Evolutionary conservation across 345 rosid genomes (phyloP).

Genomic region (Tarenaya hassleriana): DNA sequence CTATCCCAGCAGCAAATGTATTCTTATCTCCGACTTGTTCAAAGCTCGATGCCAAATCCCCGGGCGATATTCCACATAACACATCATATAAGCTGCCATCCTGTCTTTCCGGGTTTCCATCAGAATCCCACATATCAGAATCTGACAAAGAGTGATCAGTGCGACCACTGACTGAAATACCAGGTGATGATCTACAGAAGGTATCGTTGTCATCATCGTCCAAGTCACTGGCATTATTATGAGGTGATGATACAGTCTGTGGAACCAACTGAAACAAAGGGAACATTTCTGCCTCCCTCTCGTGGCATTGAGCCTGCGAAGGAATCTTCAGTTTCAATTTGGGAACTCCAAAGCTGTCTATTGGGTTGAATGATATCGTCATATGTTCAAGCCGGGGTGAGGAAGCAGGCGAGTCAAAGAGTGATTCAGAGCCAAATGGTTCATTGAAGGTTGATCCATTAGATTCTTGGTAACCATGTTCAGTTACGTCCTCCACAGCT

Average conservation of each 20-base stretch:
- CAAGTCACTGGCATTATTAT: conserved; percentile 37
- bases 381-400: conserved; percentile 88
- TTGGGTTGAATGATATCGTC: conserved; percentile 77
- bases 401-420: conserved; percentile 48
- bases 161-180: conserved; percentile 57
- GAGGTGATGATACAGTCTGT: conserved; percentile 31
- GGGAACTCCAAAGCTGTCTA: conserved; percentile 42
- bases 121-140: conserved; percentile 90
- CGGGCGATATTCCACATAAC: not conserved
- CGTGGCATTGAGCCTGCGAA: conserved; percentile 26
- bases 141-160: conserved; percentile 54
- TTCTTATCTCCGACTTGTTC: conserved; percentile 21
- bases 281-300: conserved; percentile 44
- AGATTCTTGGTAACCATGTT: conserved; percentile 23
- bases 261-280: conserved; percentile 87
- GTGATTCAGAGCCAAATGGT: conserved; percentile 21
- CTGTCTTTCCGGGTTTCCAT: conserved; percentile 39
- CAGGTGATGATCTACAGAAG: conserved; percentile 77
- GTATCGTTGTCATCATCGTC: conserved; percentile 57
- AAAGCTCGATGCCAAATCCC: conserved; percentile 8
- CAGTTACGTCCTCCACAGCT: conserved; percentile 27
- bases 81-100: conserved; percentile 39
- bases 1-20: conserved; percentile 28
- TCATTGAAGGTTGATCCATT: conserved; percentile 31
- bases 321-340: conserved; percentile 74